Conservation (phyloP, 2,329 filamentous ascomycete genomes). For the Verticillium nonalfalfae region DNA sequence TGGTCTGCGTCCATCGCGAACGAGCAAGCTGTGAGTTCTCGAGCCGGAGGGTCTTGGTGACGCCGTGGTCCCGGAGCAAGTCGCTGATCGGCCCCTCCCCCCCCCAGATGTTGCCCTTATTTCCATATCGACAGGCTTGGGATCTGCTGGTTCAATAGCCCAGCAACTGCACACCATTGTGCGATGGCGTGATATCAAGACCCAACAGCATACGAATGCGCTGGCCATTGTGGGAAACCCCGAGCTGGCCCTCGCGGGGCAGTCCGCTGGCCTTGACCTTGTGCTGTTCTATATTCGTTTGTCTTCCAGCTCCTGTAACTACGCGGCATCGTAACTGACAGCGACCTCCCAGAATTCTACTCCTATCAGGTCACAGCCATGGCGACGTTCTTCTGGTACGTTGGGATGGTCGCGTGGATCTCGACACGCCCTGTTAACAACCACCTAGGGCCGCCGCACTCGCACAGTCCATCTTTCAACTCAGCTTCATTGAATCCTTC, state of each 20-base stretch:
- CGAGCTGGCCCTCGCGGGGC: conserved; percentile 33
- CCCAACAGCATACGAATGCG: conserved; percentile 28
- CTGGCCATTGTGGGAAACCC: conserved; percentile 26
- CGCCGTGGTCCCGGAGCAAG: neutral
- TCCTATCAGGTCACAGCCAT: conserved; percentile 42
- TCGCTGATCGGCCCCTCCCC: conserved; percentile 3
- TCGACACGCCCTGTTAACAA: neutral
- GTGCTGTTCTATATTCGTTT: conserved; percentile 41
- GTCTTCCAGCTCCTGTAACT: conserved; percentile 9
- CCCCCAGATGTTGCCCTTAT: conserved; percentile 32
- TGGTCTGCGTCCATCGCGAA: conserved; percentile 32
- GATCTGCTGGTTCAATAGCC: conserved; percentile 29
- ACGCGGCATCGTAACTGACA: conserved; percentile 4
- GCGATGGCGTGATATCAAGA: conserved; percentile 31
- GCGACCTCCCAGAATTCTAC: conserved; percentile 33
- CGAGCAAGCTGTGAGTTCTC: conserved; percentile 30
- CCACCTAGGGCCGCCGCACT: neutral
- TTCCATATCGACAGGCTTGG: conserved; percentile 26
- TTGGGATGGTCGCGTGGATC: neutral
- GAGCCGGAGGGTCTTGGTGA: neutral
- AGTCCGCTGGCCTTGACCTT: conserved; percentile 31
- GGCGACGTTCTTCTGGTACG: conserved; percentile 38
- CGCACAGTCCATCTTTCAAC: conserved; percentile 6
- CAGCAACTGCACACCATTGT: conserved; percentile 35
- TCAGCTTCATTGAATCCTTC: conserved; percentile 1